These are phyloP conservation scores for Ustilago tritici DNA, from an alignment of 1,284 basidiomycete species.

Conservation along the genomic window DNA sequence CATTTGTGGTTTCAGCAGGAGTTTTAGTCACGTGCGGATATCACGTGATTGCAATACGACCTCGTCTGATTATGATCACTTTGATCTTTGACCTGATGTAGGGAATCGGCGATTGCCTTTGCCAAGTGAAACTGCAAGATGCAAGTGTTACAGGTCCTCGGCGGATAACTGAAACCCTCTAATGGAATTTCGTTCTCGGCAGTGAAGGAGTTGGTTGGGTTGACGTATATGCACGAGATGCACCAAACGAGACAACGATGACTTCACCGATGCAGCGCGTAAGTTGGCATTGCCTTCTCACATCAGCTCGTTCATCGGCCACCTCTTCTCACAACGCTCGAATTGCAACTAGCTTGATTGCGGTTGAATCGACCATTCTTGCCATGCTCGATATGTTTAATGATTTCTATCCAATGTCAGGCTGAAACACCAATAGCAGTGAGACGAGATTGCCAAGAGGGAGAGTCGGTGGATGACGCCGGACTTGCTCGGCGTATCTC, in stretches of 20 bases:
- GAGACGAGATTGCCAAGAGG: background rate
- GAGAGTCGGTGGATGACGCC: background rate
- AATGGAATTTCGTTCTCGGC: too few species aligned
- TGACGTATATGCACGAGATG: conserved; percentile 8
- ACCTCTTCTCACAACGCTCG: background rate
- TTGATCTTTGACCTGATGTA: too few species aligned
- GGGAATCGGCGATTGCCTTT: too few species aligned
- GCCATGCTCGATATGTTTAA: background rate
- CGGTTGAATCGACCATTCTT: background rate
- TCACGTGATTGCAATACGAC: too few species aligned
- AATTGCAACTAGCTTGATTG: background rate
- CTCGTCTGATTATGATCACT: too few species aligned
- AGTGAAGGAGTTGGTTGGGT: too few species aligned
- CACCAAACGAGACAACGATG: conserved; percentile 27
- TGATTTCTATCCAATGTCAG: background rate
- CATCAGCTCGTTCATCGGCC: background rate
- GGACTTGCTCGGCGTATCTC: background rate
- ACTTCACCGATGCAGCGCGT: conserved; percentile 24
- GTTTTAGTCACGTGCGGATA: too few species aligned
- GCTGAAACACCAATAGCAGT: too few species aligned
- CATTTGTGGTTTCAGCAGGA: too few species aligned
- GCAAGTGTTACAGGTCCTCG: too few species aligned
- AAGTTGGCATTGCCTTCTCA: background rate
- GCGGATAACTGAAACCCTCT: too few species aligned
- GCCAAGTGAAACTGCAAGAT: too few species aligned